Evolutionary conservation across 129 eudicot genomes (phyloP), one percentile per base, ranked within the genome.

Genomic region (Helianthus annuus): DNA sequence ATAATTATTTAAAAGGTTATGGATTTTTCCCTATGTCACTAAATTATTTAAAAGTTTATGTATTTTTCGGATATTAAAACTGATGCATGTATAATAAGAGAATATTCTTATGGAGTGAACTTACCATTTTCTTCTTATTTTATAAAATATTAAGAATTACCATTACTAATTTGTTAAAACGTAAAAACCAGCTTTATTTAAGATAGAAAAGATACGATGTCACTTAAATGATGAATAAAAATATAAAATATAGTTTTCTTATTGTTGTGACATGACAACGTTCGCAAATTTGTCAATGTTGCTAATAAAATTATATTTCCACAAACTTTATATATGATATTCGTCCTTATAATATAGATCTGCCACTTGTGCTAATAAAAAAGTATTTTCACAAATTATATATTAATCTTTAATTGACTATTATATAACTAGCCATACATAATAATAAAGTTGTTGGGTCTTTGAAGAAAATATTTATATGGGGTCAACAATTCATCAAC

Each of bases 401-500:
- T 58, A 58, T 10, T 58, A 40, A 11, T 58, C 40, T 58, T 56
- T 56, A 56, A 17, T 42, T 29, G 9, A 58, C 10, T 58, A 29
- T 24, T 58, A 24, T 10, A 58, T 11, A 58, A 58, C 16, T 29
- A 29, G 16, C 64, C 40, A 27, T 58, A 12, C 40, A 29, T 58
- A n/a, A n/a, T 58, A 58, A 19, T 22, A 56, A 56, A 56, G 29
- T 7, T 9, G 36, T 56, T 56, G 46, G 1, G 22, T 56, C 17
- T 54, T 6, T 15, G 14, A 58, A 10, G 29, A 58, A 24, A 4
- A 4, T 32, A 32, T 9, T 12, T 58, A 58, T 24, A 27, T 22
- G 40, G 16, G 54, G 78, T 74, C 72, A 52, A 64, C 16, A 74
- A 36, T 38, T 34, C 65, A 74, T 52, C 53, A 64, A 52, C 7